These are phyloP conservation scores for Vigna unguiculata DNA, from an alignment of 306 rosid species.

Conservation along the genomic window DNA sequence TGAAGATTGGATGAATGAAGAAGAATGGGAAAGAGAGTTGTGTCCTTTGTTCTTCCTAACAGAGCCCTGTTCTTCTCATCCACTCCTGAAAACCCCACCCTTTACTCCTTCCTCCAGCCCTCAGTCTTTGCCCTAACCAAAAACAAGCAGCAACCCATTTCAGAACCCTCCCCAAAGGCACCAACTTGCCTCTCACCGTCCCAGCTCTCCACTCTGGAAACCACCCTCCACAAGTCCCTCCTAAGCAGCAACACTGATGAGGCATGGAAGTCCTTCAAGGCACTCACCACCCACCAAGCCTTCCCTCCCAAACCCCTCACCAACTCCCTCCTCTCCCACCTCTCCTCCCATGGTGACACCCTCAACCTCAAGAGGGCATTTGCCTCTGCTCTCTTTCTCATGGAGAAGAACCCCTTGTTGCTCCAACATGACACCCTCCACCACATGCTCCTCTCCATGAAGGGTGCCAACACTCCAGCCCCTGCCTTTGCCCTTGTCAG, in stretches of 20 bases:
- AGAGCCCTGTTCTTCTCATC: slow-evolving; percentile 67
- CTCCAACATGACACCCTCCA: slow-evolving; percentile 59
- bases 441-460: slow-evolving; percentile 66
- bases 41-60: slow-evolving; percentile 38
- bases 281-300: slow-evolving; percentile 64
- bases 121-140: slow-evolving; percentile 67
- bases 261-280: slow-evolving; percentile 91
- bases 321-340: slow-evolving; percentile 68
- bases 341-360: slow-evolving; percentile 71
- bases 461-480: slow-evolving; percentile 66
- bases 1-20: too few species aligned
- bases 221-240: slow-evolving; percentile 74
- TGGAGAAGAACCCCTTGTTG: slow-evolving; percentile 65
- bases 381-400: slow-evolving; percentile 66
- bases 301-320: slow-evolving; percentile 84
- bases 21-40: slow-evolving; percentile 33
- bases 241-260: slow-evolving; percentile 64
- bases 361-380: slow-evolving; percentile 87
- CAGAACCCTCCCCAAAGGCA: slow-evolving; percentile 35
- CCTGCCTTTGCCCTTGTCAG: slow-evolving; percentile 86
- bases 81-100: slow-evolving; percentile 61
- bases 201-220: slow-evolving; percentile 55
- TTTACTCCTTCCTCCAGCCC: slow-evolving; percentile 91
- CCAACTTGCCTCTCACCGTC: slow-evolving; percentile 56
- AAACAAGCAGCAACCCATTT: slow-evolving; percentile 38